Evolutionary conservation across 2,329 filamentous ascomycete species (phyloP).

Genomic region (Leptographium lundbergii): DNA sequence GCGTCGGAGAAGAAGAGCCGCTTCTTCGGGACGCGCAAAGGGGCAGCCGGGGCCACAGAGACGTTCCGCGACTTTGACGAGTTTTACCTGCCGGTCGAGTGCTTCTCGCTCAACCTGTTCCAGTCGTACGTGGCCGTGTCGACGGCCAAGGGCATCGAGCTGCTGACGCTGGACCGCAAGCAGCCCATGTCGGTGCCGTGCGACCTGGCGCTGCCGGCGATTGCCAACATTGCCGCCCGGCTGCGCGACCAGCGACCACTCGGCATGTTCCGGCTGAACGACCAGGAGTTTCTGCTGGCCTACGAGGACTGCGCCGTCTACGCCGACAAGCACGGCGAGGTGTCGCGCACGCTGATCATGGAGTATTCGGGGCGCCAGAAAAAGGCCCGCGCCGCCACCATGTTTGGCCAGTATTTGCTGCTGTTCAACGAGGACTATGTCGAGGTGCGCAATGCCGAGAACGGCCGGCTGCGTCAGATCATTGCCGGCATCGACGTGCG

Average conservation of each 20-base stretch:
- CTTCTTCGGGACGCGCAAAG: conserved; percentile 44
- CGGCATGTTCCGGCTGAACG: conserved; percentile 91
- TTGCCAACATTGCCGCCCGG: conserved; percentile 72
- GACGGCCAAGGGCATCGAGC: conserved; percentile 85
- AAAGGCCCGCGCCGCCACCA: conserved; percentile 68
- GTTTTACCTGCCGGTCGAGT: conserved; percentile 95
- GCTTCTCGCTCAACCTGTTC: conserved; percentile 91
- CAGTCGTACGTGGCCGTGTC: conserved; percentile 86
- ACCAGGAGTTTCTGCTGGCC: conserved; percentile 82
- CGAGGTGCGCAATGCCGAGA: conserved; percentile 92
- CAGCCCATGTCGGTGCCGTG: conserved; percentile 79
- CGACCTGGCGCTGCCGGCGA: conserved; percentile 65
- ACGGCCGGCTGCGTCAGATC: conserved; percentile 84
- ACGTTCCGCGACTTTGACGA: conserved; percentile 98
- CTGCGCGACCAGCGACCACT: conserved; percentile 75
- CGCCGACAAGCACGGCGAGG: conserved; percentile 94
- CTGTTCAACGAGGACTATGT: conserved; percentile 95
- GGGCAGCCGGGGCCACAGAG: conserved; percentile 61
- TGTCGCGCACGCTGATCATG: conserved; percentile 90
- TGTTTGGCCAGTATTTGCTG: conserved; percentile 83
- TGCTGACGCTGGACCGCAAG: conserved; percentile 95
- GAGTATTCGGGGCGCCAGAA: conserved; percentile 87
- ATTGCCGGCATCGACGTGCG: conserved; percentile 84
- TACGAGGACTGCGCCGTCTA: conserved; percentile 97
- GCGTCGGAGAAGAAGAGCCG: conserved; percentile 72